These are phyloP conservation scores for Ophiostoma montium DNA, from an alignment of 2,329 filamentous ascomycete genomes.

Conservation along the genomic window DNA sequence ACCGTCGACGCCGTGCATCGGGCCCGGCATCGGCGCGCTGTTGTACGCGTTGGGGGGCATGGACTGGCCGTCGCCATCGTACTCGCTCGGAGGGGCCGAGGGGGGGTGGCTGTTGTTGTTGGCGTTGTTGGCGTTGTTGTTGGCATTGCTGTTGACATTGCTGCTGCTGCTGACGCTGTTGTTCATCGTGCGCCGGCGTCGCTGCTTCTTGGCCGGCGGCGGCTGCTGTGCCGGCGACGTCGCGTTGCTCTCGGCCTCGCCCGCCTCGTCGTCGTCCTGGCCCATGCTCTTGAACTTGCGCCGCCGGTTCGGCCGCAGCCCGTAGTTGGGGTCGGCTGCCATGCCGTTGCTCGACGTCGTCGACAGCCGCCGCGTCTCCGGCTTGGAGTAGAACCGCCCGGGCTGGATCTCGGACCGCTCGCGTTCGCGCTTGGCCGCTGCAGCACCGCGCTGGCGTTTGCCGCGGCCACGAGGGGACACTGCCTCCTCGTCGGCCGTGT, in stretches of 20 bases:
- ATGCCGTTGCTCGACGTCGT: conserved; percentile 37
- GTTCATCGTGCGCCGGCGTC: conserved; percentile 3
- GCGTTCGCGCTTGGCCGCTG: neutral
- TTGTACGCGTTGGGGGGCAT: neutral
- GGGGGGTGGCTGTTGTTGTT: no score
- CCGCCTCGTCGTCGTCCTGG: conserved; percentile 18
- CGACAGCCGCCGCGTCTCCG: conserved; percentile 25
- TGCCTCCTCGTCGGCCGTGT: neutral
- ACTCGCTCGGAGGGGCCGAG: no score
- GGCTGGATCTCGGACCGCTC: conserved; percentile 22
- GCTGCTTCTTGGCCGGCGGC: conserved; percentile 17
- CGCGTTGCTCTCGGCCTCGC: neutral
- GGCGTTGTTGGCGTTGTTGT: no score
- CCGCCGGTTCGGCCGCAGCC: conserved; percentile 40
- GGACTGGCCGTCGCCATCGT: no score
- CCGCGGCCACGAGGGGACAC: neutral
- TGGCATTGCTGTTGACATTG: neutral
- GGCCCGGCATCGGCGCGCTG: neutral
- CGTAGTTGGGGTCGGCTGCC: conserved; percentile 34
- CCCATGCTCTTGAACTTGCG: conserved; percentile 23
- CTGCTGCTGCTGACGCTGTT: neutral
- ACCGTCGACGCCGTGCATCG: neutral
- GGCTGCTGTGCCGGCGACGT: conserved; percentile 12
- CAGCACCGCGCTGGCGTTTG: conserved; percentile 13
- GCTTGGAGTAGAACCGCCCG: conserved; percentile 22